Evolutionary conservation across 495 filamentous ascomycete genomes (phyloP).

Genomic region (Penicillium soppii): DNA sequence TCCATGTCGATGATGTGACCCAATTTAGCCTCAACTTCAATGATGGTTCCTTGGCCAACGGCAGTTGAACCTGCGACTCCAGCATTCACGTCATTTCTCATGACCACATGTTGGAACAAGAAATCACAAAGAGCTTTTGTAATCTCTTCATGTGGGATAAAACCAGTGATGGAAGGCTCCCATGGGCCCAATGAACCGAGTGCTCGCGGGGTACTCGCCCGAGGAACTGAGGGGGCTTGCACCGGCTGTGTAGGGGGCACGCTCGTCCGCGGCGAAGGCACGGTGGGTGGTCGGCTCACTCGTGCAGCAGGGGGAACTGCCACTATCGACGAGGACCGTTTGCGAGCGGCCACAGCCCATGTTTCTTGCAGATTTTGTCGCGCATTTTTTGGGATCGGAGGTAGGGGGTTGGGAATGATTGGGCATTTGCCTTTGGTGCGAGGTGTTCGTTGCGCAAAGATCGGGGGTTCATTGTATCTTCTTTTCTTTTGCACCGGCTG

Average conservation of each 20-base stretch:
- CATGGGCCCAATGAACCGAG: conserved; percentile 57
- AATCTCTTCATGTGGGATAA: conserved; percentile 65
- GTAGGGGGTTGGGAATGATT: conserved; percentile 35
- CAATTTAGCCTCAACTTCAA: conserved; percentile 92
- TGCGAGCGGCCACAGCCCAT: conserved; percentile 27
- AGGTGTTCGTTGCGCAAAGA: conserved; percentile 43
- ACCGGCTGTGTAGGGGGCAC: conserved; percentile 2
- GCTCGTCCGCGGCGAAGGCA: conserved; percentile 10
- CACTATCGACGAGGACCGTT: conserved; percentile 23
- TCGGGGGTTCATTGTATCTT: conserved; percentile 46
- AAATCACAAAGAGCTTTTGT: conserved; percentile 71
- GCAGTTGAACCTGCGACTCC: conserved; percentile 47
- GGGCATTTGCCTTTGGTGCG: conserved; percentile 39
- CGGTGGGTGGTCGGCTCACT: conserved; percentile 18
- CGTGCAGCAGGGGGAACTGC: conserved; percentile 19
- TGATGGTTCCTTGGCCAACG: conserved; percentile 60
- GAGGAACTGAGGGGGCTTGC: conserved; percentile 9
- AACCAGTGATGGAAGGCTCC: conserved; percentile 70
- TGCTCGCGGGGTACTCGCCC: conserved; percentile 1
- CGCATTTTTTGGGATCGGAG: conserved; percentile 36
- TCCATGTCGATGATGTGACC: conserved; percentile 74
- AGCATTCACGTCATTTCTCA: conserved; percentile 51
- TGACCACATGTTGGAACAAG: conserved; percentile 66
- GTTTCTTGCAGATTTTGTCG: conserved; percentile 22
- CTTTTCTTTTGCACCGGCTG: conserved; percentile 37